Percentiles rank a stretch among this genome's conserved stretches.
phyloP scores from a whole-genome alignment of 1,284 basidiomycete species.

The Sparassis latifolia region DNA sequence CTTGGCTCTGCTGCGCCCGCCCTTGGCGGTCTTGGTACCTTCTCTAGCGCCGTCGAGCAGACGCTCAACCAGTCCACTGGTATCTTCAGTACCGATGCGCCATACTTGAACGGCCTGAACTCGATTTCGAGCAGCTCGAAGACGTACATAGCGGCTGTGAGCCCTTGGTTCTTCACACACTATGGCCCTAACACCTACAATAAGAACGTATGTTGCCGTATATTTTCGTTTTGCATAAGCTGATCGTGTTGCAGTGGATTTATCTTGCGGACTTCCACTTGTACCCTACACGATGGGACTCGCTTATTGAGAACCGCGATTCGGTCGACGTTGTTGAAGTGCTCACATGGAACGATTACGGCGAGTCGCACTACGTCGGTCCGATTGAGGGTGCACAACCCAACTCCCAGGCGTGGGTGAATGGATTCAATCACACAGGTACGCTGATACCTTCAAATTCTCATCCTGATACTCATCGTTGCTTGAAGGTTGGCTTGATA shows the following conservation, averaged over 20 bases:
- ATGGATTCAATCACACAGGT: slow-evolving; percentile 38
- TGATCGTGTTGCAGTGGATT: slow-evolving; percentile 28
- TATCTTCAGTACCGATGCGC: slow-evolving; percentile 39
- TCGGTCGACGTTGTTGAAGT: slow-evolving; percentile 43
- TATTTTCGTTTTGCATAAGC: no score
- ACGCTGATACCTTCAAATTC: neutral
- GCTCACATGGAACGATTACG: slow-evolving; percentile 33
- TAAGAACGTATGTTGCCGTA: slow-evolving; percentile 60
- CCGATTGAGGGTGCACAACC: slow-evolving; percentile 65
- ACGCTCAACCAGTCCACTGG: slow-evolving; percentile 35
- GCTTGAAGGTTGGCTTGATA: slow-evolving; percentile 47
- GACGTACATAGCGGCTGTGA: slow-evolving; percentile 29
- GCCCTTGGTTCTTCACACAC: slow-evolving; percentile 72
- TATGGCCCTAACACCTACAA: slow-evolving; percentile 61
- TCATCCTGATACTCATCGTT: neutral
- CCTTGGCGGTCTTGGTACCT: neutral
- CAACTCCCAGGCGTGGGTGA: slow-evolving; percentile 28
- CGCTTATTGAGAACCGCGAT: slow-evolving; percentile 53
- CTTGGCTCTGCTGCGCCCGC: slow-evolving; percentile 5
- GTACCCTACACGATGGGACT: slow-evolving; percentile 72
- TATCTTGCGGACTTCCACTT: slow-evolving; percentile 57
- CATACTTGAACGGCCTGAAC: slow-evolving; percentile 25
- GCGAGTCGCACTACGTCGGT: slow-evolving; percentile 39
- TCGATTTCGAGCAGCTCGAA: slow-evolving; percentile 16
- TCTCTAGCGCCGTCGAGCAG: slow-evolving; percentile 22